Evolutionary conservation across 257 asterid species (phyloP), one percentile per base, ranked within the genome.

Genomic region (Coffea eugenioides): DNA sequence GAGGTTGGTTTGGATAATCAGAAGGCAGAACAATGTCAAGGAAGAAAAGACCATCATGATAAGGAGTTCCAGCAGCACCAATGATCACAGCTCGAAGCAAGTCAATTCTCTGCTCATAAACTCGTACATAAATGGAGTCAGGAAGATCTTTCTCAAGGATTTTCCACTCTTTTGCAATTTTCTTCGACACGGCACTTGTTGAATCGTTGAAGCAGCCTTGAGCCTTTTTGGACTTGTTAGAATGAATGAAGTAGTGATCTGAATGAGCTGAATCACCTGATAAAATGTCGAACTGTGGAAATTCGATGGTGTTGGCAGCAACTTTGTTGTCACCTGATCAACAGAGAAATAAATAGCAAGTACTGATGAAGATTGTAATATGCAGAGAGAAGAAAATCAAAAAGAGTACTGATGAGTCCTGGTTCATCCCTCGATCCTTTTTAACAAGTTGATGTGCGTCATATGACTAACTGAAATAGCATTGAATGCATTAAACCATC

Each of bases 31-130:
- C 48, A 4, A 92, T 88, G 86, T 92, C 97, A 65, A 92, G 90
- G 83, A 92, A 89, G 90, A 92, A 92, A 34, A 92, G 89, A 1
- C 95, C 92, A 34, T 90, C 86, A n/a, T 92, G 91, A 81, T 92
- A 92, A 2, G 95, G 95, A 8, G 95, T 92, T 3, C 86, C 91
- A 0, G 84, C 52, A 2, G 90, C 5, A 4, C 97, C 97, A 8
- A 90, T 48, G 36, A 92, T 89, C 73, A 86, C 91, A 43, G 97
- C 97, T 2, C 97, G 92, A 23, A 92, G 88, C 31, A 92, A 78
- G 73, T 90, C 91, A 27, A 90, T 87, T 25, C 93, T 78, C 0
- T 82, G 73, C 65, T 89, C 95, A 45, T 90, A 92, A 14, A 71
- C 88, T 2, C 84, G 88, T 67, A 90, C 94, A 49, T 84, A 88